phyloP scores from a whole-genome alignment of 495 filamentous ascomycete genomes.

The Niebla homalea region DNA sequence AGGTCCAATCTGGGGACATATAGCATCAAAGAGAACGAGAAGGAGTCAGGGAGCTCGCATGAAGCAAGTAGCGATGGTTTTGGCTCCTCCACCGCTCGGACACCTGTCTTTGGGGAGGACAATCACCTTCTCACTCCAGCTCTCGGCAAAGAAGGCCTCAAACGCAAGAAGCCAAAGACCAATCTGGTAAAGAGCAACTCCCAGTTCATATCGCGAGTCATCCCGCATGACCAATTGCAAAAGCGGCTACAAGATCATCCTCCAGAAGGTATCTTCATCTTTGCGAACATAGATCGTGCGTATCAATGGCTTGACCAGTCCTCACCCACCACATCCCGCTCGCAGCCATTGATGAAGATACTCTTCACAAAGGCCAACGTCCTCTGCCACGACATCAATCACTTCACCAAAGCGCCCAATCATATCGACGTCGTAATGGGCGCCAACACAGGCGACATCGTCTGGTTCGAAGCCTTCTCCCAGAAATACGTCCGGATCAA shows the following conservation, averaged over 20 bases:
- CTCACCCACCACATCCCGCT: conserved; percentile 38
- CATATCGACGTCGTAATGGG: conserved; percentile 92
- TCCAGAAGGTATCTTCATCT: conserved; percentile 68
- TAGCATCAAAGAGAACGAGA: conserved; percentile 38
- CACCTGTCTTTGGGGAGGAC: conserved; percentile 72
- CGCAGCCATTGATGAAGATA: conserved; percentile 86
- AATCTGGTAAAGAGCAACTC: conserved; percentile 97
- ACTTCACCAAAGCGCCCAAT: conserved; percentile 56
- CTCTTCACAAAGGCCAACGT: conserved; percentile 93
- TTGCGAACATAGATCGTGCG: conserved; percentile 88
- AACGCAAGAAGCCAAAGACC: conserved; percentile 85
- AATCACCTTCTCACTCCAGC: conserved; percentile 52
- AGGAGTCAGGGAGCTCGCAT: conserved; percentile 46
- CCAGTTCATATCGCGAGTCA: conserved; percentile 90
- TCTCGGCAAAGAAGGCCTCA: conserved; percentile 56
- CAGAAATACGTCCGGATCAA: conserved; percentile 93
- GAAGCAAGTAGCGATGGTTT: conserved; percentile 35
- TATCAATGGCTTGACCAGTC: conserved; percentile 73
- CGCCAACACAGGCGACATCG: conserved; percentile 88
- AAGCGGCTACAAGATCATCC: conserved; percentile 71
- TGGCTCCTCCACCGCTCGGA: conserved; percentile 16
- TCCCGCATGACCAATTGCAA: conserved; percentile 64
- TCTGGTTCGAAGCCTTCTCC: conserved; percentile 97
- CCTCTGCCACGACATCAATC: conserved; percentile 87
- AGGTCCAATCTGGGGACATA: conserved; percentile 27